phyloP scores from a whole-genome alignment of 768 basidiomycete genomes.

The Suillus luteus region DNA sequence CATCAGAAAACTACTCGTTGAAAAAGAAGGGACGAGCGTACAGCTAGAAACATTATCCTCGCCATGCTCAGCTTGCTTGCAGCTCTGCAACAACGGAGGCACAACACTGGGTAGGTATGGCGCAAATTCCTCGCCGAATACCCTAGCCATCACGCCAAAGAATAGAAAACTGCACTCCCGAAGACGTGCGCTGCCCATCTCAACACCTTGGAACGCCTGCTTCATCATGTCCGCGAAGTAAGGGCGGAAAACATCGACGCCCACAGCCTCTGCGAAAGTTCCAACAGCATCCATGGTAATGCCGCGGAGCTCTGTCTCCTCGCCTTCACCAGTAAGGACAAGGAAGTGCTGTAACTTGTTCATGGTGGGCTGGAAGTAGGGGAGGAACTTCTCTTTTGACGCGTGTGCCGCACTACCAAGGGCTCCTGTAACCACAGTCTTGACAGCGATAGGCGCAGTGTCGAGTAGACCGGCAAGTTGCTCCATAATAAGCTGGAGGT shows the following conservation, averaged over 20 bases:
- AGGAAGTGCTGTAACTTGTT: constrained; percentile 87
- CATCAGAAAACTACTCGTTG: constrained; percentile 6
- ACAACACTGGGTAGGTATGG: constrained; percentile 84
- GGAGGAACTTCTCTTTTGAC: constrained; percentile 85
- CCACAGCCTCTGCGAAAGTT: constrained; percentile 96
- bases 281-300: constrained; percentile 99
- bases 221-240: constrained; percentile 98
- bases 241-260: constrained; percentile 89
- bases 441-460: constrained; percentile 82
- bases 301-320: constrained; percentile 92
- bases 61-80: constrained; percentile 80
- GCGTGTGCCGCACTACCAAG: constrained; percentile 99
- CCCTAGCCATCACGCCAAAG: constrained; percentile 98
- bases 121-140: constrained; percentile 94
- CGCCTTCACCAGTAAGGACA: constrained; percentile 80
- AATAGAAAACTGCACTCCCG: constrained; percentile 97
- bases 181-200: constrained; percentile 82
- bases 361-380: constrained; percentile 95
- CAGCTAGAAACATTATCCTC: constrained; percentile 50
- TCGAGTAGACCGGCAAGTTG: constrained; percentile 86
- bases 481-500: constrained; percentile 94
- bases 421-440: constrained; percentile 94
- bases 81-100: constrained; percentile 80
- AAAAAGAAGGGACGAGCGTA: constrained; percentile 33
- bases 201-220: constrained; percentile 87